Evolutionary conservation across 148 eudicot species (phyloP).

Genomic region (Amaranthus cruentus): DNA sequence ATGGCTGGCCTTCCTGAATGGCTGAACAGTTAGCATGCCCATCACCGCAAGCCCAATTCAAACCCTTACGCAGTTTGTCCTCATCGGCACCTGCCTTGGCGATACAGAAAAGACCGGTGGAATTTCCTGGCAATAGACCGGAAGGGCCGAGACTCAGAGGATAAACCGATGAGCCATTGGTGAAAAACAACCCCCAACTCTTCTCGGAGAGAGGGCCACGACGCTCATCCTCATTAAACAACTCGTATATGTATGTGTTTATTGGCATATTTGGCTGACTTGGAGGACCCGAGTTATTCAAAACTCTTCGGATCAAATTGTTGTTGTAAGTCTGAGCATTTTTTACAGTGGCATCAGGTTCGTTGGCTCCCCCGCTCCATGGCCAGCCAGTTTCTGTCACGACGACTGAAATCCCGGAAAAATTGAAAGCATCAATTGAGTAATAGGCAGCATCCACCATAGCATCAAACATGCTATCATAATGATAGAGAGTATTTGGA

Average conservation of each 20-base stretch:
- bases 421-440: slow-evolving; percentile 59
- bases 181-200: slow-evolving; percentile 66
- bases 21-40: slow-evolving; percentile 83
- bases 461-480: slow-evolving; percentile 91
- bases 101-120: slow-evolving; percentile 60
- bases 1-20: slow-evolving; percentile 73
- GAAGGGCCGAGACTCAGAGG: slow-evolving; percentile 44
- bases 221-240: slow-evolving; percentile 77
- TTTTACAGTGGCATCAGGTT: slow-evolving; percentile 65
- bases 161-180: slow-evolving; percentile 77
- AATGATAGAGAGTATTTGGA: slow-evolving; percentile 79
- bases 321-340: slow-evolving; percentile 72
- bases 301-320: slow-evolving; percentile 67
- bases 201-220: slow-evolving; percentile 74
- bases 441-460: slow-evolving; percentile 91
- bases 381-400: slow-evolving; percentile 99
- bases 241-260: slow-evolving; percentile 77
- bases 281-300: slow-evolving; percentile 84
- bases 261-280: slow-evolving; percentile 69
- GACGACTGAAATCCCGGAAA: slow-evolving; percentile 66
- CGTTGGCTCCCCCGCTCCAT: slow-evolving; percentile 63
- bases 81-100: slow-evolving; percentile 58
- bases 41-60: slow-evolving; percentile 93
- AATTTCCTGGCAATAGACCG: slow-evolving; percentile 34
- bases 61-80: slow-evolving; percentile 52